A percentile compares a stretch with the other conserved stretches of the same genome.
phyloP scores from a whole-genome alignment of 139 green algal species.

The Spirogloea muscicola region DNA sequence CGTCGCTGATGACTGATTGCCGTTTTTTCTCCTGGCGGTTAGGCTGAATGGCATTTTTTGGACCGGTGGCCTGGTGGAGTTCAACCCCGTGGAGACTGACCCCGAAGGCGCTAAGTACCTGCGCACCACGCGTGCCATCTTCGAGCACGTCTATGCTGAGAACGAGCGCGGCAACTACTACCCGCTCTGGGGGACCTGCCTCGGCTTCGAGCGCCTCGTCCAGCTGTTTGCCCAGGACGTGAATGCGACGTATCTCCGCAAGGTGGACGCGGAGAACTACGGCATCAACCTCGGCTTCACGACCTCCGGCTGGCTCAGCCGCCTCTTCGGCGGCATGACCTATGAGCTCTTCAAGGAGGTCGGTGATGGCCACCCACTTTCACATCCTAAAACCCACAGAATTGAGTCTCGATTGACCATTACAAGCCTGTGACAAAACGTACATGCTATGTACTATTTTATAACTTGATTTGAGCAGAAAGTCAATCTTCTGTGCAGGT shows the following conservation, averaged over 20 bases:
- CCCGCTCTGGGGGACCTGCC: conserved; percentile 46
- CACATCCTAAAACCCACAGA: too few species aligned
- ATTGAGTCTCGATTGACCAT: too few species aligned
- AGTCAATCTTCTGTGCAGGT: too few species aligned
- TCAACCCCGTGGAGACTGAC: conserved; percentile 24
- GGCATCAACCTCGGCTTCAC: conserved; percentile 44
- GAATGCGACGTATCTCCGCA: too few species aligned
- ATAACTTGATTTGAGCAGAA: too few species aligned
- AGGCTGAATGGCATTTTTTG: conserved; percentile 49
- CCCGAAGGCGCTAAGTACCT: conserved; percentile 43
- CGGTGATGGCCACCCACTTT: too few species aligned
- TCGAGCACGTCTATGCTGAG: conserved; percentile 12
- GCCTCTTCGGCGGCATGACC: conserved; percentile 31
- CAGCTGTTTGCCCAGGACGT: too few species aligned
- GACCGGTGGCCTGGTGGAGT: conserved; percentile 46
- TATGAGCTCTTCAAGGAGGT: conserved; percentile 46
- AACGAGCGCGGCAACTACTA: conserved; percentile 45
- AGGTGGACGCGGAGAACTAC: conserved; percentile 43
- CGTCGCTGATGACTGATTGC: too few species aligned
- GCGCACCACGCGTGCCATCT: conserved; percentile 34
- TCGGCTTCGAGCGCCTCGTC: conserved; percentile 43
- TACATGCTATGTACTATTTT: too few species aligned
- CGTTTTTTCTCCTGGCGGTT: too few species aligned
- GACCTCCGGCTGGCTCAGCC: conserved; percentile 17
- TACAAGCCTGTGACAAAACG: too few species aligned